These are phyloP conservation scores for Fusarium citri DNA, from an alignment of 2,329 filamentous ascomycete species.

Conservation along the genomic window DNA sequence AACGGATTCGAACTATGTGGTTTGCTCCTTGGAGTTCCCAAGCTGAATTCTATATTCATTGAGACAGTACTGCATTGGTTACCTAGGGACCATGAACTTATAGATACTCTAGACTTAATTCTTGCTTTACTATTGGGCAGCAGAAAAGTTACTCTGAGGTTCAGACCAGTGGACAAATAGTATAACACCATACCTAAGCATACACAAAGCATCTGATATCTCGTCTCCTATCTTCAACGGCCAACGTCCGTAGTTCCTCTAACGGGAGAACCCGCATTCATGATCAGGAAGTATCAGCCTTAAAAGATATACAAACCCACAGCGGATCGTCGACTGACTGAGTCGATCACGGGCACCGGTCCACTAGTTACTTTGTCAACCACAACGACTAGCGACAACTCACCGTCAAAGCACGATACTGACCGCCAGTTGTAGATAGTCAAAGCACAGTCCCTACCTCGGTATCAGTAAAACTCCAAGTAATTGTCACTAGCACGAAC, in stretches of 20 bases:
- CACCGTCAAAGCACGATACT: constrained; percentile 3
- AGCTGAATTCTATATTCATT: rapidly evolving
- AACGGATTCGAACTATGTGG: neutral
- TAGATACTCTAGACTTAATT: neutral
- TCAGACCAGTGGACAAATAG: neutral
- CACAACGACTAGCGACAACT: neutral
- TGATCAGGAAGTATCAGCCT: neutral
- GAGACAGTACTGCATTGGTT: neutral
- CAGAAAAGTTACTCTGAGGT: neutral
- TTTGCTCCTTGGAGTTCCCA: neutral
- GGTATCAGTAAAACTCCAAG: neutral
- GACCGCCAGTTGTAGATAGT: neutral
- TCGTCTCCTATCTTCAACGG: neutral
- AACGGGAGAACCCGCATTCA: neutral
- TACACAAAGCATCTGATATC: neutral
- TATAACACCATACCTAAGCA: neutral
- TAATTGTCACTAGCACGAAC: neutral
- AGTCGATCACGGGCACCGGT: neutral
- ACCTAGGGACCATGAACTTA: too few relatives aligned
- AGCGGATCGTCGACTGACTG: neutral
- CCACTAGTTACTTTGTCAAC: neutral
- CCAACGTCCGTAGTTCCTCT: too few relatives aligned
- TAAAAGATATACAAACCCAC: neutral
- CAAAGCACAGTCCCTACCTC: neutral
- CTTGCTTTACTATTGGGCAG: neutral